Conservation (phyloP, 2,329 filamentous ascomycete species). For the Ustilaginoidea virens region DNA sequence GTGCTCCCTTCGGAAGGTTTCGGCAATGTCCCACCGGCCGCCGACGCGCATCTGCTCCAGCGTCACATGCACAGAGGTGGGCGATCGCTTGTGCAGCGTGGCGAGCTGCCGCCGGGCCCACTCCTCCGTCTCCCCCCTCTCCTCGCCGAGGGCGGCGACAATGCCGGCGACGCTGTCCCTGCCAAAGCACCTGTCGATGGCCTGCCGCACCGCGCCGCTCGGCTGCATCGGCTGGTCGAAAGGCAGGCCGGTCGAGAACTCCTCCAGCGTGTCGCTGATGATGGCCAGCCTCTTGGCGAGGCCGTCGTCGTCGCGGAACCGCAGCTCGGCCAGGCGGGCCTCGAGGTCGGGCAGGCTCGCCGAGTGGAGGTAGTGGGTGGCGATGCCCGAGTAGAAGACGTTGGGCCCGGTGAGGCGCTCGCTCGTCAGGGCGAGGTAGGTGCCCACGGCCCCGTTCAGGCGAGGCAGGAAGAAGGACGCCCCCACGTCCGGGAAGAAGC, state of each 20-base stretch:
- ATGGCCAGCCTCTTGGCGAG: constrained; percentile 48
- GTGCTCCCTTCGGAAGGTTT: constrained; percentile 78
- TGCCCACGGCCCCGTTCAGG: constrained; percentile 74
- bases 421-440: constrained; percentile 86
- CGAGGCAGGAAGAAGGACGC: constrained; percentile 90
- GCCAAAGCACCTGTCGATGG: constrained; percentile 74
- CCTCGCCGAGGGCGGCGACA: constrained; percentile 46
- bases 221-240: constrained; percentile 53
- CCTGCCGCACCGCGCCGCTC: constrained; percentile 53
- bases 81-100: constrained; percentile 65
- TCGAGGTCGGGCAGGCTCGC: constrained; percentile 70
- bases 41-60: constrained; percentile 71
- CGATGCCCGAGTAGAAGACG: constrained; percentile 78
- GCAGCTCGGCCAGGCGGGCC: constrained; percentile 71
- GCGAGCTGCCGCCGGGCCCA: constrained; percentile 71
- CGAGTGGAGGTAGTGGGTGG: constrained; percentile 93
- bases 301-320: constrained; percentile 64
- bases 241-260: constrained; percentile 78
- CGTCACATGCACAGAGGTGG: constrained; percentile 73
- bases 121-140: constrained; percentile 34
- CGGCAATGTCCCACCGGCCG: constrained; percentile 58
- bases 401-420: constrained; percentile 70
- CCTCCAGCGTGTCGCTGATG: constrained; percentile 80
- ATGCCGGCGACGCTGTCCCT: constrained; percentile 55
- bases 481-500: constrained; percentile 96